Base-by-base conservation (phyloP, 2,329 filamentous ascomycete species). In the Fusarium sp. region DNA sequence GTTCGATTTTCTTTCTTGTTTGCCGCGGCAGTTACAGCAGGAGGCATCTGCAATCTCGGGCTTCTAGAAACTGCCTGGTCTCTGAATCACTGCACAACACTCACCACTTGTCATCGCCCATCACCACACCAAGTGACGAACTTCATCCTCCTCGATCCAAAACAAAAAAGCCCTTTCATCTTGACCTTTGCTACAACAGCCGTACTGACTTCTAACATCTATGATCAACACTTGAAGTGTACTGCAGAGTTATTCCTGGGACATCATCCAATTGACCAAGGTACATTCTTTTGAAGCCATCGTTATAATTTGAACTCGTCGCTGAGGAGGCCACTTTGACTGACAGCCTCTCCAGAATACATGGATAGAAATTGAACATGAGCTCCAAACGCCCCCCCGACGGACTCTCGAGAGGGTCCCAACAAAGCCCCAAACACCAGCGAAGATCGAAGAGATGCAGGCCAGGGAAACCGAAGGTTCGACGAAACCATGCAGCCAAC, bases 1-100 rank as follows among this genome's bases (percentile, higher is more conserved):
- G 42, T 36, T 60, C 12, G 10, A 13, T 20, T 31, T 42, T 10
- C 7, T 39, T n/a, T 15, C 31, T 28, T 54, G 42, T n/a, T 47
- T 36, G 20, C 33, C 12, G 12, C 7, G n/a, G 33, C 45, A 39
- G 18, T 26, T 14, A 11, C 13, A 38, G 26, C 45, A 47, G 38
- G 20, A 26, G n/a, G 31, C 31, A 51, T 26, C 35, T 33, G 22
- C 20, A 47, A 36, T 22, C 28, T 57, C 38, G 26, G 24, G 7
- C n/a, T 45, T 64, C 24, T n/a, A 41, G 56, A 18, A 45, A 26
- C 42, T 28, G 63, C 51, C 20, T 26, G 20, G 17, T 63, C 22
- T 20, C 28, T 71, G 70, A 73, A 68, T 68, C 70, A 73, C 66
- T 63, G 52, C 57, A 22, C 52, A 45, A 28, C 49, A 61, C 41